Evolutionary conservation across 1,139 yeast species (phyloP).

Genomic region (Scheffersomyces quercinus): DNA sequence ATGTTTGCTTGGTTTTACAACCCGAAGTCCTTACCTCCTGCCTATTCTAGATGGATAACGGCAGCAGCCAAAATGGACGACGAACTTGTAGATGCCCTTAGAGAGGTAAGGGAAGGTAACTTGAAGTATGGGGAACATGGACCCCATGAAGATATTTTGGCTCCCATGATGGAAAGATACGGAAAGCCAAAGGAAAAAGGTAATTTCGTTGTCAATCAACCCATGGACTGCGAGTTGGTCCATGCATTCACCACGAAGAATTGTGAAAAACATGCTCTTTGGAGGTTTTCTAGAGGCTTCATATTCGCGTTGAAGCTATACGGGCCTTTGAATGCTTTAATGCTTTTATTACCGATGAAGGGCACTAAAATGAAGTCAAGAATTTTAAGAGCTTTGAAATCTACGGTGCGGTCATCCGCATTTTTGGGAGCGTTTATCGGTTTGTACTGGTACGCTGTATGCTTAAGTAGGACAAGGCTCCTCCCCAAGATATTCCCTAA

Average conservation of each 20-base stretch:
- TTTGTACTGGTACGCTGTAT: slow-evolving; percentile 40
- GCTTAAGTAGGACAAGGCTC: slow-evolving; percentile 32
- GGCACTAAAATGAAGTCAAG: slow-evolving; percentile 15
- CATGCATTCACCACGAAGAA: slow-evolving; percentile 35
- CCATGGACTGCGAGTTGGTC: slow-evolving; percentile 31
- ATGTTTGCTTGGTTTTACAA: slow-evolving; percentile 40
- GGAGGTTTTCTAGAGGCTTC: slow-evolving; percentile 39
- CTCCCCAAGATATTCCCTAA: slow-evolving; percentile 32
- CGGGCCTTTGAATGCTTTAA: slow-evolving; percentile 31
- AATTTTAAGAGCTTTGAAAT: slow-evolving; percentile 22
- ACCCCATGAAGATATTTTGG: slow-evolving; percentile 20
- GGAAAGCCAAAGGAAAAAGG: slow-evolving; percentile 27
- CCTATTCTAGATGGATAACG: slow-evolving; percentile 41
- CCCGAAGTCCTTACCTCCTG: slow-evolving; percentile 34
- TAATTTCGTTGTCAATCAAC: slow-evolving; percentile 19
- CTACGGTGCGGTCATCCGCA: slow-evolving; percentile 31
- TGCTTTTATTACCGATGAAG: slow-evolving; percentile 31
- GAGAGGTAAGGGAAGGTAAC: slow-evolving; percentile 22
- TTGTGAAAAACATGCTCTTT: slow-evolving; percentile 40
- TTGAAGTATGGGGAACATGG: slow-evolving; percentile 28
- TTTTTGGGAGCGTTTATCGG: slow-evolving; percentile 36
- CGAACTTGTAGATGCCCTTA: slow-evolving; percentile 26
- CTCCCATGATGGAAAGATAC: slow-evolving; percentile 26
- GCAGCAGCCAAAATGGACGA: slow-evolving; percentile 44
- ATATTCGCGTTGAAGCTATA: slow-evolving; percentile 34